Conservation (phyloP, 768 basidiomycete species). For the Hypholoma sublateritium region DNA sequence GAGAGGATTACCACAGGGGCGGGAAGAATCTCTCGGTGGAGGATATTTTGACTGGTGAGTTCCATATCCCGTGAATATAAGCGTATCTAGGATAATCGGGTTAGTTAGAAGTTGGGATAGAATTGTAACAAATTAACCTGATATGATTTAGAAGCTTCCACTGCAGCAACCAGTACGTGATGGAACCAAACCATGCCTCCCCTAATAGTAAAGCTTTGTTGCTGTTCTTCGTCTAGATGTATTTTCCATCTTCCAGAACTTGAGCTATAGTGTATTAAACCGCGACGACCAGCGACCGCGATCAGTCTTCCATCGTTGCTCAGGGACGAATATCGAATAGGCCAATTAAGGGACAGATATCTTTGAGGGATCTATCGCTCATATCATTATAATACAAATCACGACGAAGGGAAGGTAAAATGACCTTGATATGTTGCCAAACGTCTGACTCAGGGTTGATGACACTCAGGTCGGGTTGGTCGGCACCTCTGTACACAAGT, state of each 20-base stretch:
- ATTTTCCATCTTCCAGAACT: conserved; percentile 94
- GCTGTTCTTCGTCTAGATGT: conserved; percentile 79
- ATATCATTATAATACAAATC: too few relatives aligned
- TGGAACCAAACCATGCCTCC: conserved; percentile 97
- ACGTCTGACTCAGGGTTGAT: conserved; percentile 98
- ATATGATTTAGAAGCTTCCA: conserved; percentile 77
- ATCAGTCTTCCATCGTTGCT: conserved; percentile 90
- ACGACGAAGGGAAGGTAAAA: conserved; percentile 1
- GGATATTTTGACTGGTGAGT: conserved; percentile 75
- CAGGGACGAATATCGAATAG: conserved; percentile 87
- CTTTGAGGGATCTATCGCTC: conserved; percentile 70
- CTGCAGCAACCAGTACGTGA: conserved; percentile 88
- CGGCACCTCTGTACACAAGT: conserved; percentile 91
- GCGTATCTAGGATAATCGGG: conserved; percentile 59
- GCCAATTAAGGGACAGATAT: conserved; percentile 93
- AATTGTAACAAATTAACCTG: conserved; percentile 48
- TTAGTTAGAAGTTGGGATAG: conserved; percentile 3
- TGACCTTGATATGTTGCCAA: conserved; percentile 94
- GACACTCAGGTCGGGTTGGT: conserved; percentile 97
- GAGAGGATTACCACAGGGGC: conserved; percentile 86
- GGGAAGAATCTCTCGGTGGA: conserved; percentile 76
- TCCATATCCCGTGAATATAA: conserved; percentile 93
- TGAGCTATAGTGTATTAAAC: conserved; percentile 91
- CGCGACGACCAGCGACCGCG: conserved; percentile 88
- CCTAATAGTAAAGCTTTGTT: conserved; percentile 82